A percentile compares a stretch with the other conserved stretches of the same genome.
Conservation (phyloP, 202 grass and related monocot species). For the Cymbopogon flexuosus region DNA sequence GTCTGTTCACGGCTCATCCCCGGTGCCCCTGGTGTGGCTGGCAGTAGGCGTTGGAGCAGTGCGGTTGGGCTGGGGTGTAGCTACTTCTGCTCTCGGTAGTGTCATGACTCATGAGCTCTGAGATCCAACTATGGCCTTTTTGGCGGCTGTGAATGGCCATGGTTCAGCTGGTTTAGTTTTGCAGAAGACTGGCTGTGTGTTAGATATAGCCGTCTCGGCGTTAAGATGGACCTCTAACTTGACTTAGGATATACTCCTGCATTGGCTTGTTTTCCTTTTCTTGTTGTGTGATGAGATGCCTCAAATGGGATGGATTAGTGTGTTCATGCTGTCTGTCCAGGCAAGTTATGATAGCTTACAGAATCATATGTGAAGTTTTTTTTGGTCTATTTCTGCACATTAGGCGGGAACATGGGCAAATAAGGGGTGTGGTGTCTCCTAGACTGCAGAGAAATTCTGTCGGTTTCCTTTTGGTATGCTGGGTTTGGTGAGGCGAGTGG, state of each 20-base stretch:
- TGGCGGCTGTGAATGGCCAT: background rate
- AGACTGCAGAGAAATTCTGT: background rate
- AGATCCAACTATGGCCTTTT: slow-evolving; percentile 2
- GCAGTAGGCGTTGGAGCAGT: background rate
- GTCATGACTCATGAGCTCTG: background rate
- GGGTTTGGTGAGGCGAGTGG: background rate
- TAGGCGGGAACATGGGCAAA: background rate
- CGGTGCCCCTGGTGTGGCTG: background rate
- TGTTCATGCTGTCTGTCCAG: background rate
- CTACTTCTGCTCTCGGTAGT: background rate
- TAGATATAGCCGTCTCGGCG: background rate
- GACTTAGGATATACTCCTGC: background rate
- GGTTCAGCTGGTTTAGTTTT: background rate
- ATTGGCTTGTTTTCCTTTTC: background rate
- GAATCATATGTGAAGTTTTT: background rate
- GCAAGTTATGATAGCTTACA: background rate
- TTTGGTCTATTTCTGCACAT: background rate
- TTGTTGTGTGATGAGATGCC: background rate
- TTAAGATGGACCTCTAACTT: background rate
- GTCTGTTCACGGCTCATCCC: slow-evolving; percentile 35
- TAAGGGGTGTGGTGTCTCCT: background rate
- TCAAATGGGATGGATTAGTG: background rate
- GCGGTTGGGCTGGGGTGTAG: background rate
- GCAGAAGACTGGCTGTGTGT: background rate
- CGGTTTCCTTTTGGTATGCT: background rate